phyloP scores from a whole-genome alignment of 2,329 filamentous ascomycete species.

The Neofusicoccum parvum region DNA sequence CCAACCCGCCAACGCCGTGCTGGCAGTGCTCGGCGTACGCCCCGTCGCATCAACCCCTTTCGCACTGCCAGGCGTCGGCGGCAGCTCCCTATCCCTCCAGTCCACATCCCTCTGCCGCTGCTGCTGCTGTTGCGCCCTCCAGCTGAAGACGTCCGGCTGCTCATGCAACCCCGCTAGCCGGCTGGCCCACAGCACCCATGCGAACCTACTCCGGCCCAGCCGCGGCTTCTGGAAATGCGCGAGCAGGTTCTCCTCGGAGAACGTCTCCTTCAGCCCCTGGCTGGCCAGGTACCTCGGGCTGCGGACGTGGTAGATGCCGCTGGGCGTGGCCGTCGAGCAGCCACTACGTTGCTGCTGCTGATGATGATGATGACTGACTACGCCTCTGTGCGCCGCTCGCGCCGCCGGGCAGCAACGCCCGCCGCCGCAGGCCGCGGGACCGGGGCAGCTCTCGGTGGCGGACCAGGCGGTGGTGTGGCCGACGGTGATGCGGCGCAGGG shows the following conservation, averaged over 20 bases:
- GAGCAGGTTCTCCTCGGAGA: slow-evolving; percentile 39
- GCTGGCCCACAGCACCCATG: slow-evolving; percentile 43
- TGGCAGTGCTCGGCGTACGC: neutral
- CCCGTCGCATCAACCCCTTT: neutral
- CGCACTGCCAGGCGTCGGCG: neutral
- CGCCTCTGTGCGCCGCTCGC: neutral
- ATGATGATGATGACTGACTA: neutral
- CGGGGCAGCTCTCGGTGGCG: slow-evolving; percentile 4
- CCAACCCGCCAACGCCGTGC: neutral
- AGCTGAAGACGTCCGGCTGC: neutral
- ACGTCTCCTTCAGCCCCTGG: slow-evolving; percentile 34
- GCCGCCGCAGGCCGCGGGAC: neutral
- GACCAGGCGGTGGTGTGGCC: slow-evolving; percentile 13
- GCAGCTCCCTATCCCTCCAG: neutral
- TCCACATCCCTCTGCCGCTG: neutral
- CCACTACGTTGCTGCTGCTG: neutral
- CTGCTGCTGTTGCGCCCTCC: neutral
- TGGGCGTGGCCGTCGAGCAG: neutral
- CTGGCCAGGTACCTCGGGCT: slow-evolving; percentile 32
- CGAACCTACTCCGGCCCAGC: slow-evolving; percentile 33
- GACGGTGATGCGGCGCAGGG: slow-evolving; percentile 15
- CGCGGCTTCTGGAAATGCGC: slow-evolving; percentile 32
- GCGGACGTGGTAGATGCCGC: slow-evolving; percentile 9
- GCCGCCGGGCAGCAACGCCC: slow-evolving; percentile 4
- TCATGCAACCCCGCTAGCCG: slow-evolving; percentile 31